phyloP scores from a whole-genome alignment of 805 yeast genomes.

The Pichia occidentalis region DNA sequence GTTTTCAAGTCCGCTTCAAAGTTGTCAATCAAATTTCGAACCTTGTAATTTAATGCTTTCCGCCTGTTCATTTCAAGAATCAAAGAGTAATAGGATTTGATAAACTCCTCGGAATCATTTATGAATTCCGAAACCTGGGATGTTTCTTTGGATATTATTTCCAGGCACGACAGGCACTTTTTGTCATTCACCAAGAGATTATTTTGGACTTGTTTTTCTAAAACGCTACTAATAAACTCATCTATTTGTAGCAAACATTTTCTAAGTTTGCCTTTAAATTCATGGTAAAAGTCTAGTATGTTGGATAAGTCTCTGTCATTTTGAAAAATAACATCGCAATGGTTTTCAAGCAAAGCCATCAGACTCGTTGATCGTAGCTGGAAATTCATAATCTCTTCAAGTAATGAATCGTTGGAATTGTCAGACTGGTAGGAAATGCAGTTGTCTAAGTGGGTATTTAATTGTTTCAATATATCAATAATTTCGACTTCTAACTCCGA shows the following conservation, averaged over 20 bases:
- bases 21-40: slow-evolving; percentile 35
- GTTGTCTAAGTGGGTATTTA: slow-evolving; percentile 80
- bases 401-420: slow-evolving; percentile 29
- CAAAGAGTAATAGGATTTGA: slow-evolving; percentile 45
- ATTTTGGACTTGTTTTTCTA: slow-evolving; percentile 11
- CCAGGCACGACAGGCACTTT: too few relatives aligned
- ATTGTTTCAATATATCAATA: slow-evolving; percentile 59
- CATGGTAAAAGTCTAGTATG: slow-evolving; percentile 19
- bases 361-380: slow-evolving; percentile 52
- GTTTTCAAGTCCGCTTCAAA: slow-evolving; percentile 35
- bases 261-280: slow-evolving; percentile 10
- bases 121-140: slow-evolving; percentile 23
- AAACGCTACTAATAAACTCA: slow-evolving; percentile 4
- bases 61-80: slow-evolving; percentile 50
- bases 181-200: too few relatives aligned
- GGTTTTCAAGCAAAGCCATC: slow-evolving; percentile 38
- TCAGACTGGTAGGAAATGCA: slow-evolving; percentile 41
- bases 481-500: slow-evolving; percentile 55
- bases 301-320: slow-evolving; percentile 26
- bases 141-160: too few relatives aligned
- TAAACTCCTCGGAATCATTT: slow-evolving; percentile 46
- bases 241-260: slow-evolving; percentile 9
- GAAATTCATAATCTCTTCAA: slow-evolving; percentile 43
- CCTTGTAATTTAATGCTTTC: slow-evolving; percentile 32
- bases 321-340: slow-evolving; percentile 25